phyloP scores from a whole-genome alignment of 208 protist species.

The Phytomonas francai region DNA sequence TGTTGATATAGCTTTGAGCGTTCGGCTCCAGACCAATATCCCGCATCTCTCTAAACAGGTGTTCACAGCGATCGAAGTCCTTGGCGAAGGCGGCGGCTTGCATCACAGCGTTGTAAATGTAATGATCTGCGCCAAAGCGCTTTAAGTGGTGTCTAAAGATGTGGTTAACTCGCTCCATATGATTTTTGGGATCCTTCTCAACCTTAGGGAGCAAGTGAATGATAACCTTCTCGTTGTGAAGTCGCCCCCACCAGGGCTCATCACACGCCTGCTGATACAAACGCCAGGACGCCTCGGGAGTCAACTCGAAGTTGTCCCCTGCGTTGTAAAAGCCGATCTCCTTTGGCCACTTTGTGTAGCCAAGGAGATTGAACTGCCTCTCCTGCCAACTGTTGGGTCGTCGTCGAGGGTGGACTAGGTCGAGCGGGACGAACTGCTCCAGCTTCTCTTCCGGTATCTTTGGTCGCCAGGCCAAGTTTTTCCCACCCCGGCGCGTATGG shows the following conservation, averaged over 20 bases:
- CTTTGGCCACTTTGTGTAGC: slow-evolving; percentile 88
- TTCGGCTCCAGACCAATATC: slow-evolving; percentile 68
- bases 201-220: slow-evolving; percentile 73
- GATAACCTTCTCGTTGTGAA: slow-evolving; percentile 82
- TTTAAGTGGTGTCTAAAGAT: slow-evolving; percentile 83
- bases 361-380: slow-evolving; percentile 70
- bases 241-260: slow-evolving; percentile 62
- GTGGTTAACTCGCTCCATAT: slow-evolving; percentile 67
- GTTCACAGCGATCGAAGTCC: slow-evolving; percentile 53
- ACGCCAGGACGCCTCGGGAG: slow-evolving; percentile 69
- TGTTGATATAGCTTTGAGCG: slow-evolving; percentile 86
- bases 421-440: slow-evolving; percentile 74
- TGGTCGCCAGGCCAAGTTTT: slow-evolving; percentile 84
- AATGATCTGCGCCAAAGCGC: slow-evolving; percentile 83
- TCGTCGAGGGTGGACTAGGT: slow-evolving; percentile 69
- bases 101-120: slow-evolving; percentile 91
- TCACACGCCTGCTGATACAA: slow-evolving; percentile 58
- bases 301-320: slow-evolving; percentile 88
- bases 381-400: slow-evolving; percentile 84
- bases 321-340: slow-evolving; percentile 87
- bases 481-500: slow-evolving; percentile 68
- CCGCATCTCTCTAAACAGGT: slow-evolving; percentile 69
- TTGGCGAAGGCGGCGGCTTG: slow-evolving; percentile 81
- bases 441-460: slow-evolving; percentile 66
- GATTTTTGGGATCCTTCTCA: slow-evolving; percentile 49